Evolutionary conservation across 129 eudicot genomes (phyloP).

Genomic region (Pittosporum tobira): DNA sequence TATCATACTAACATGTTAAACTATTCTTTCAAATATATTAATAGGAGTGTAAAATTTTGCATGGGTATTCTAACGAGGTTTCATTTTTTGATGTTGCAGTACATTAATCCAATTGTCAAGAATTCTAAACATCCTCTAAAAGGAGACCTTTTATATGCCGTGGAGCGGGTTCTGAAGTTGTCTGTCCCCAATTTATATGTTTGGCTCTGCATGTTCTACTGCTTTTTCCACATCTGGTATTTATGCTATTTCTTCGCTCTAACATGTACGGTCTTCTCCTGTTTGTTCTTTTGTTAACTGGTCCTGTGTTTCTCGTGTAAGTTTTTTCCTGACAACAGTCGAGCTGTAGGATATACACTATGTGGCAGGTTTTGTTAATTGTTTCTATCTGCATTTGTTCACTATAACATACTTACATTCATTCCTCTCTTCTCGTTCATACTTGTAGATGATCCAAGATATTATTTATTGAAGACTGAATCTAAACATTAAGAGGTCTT

Average conservation of each 20-base stretch:
- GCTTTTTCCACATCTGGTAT: conserved; percentile 93
- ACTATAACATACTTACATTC: too few relatives aligned
- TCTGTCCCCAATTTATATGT: conserved; percentile 93
- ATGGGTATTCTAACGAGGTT: conserved; percentile 8
- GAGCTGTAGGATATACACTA: neutral
- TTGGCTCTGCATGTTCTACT: conserved; percentile 96
- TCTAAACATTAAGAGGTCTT: too few relatives aligned
- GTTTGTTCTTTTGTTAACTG: neutral
- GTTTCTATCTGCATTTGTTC: too few relatives aligned
- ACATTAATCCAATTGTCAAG: conserved; percentile 84
- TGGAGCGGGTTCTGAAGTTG: conserved; percentile 95
- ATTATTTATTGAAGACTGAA: too few relatives aligned
- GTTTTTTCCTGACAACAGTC: neutral
- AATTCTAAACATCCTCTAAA: conserved; percentile 93
- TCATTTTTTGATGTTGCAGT: conserved; percentile 34
- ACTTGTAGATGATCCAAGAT: too few relatives aligned
- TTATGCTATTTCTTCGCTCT: conserved; percentile 19
- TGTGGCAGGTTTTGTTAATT: too few relatives aligned
- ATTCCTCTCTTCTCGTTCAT: too few relatives aligned
- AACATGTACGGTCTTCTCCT: neutral
- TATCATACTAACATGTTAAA: neutral
- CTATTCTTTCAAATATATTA: neutral
- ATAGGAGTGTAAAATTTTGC: neutral
- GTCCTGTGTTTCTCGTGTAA: neutral
- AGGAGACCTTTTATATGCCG: conserved; percentile 78